These are phyloP conservation scores for Phytophthora hibernalis DNA, from an alignment of 352 stramenopile genomes.

Conservation along the genomic window DNA sequence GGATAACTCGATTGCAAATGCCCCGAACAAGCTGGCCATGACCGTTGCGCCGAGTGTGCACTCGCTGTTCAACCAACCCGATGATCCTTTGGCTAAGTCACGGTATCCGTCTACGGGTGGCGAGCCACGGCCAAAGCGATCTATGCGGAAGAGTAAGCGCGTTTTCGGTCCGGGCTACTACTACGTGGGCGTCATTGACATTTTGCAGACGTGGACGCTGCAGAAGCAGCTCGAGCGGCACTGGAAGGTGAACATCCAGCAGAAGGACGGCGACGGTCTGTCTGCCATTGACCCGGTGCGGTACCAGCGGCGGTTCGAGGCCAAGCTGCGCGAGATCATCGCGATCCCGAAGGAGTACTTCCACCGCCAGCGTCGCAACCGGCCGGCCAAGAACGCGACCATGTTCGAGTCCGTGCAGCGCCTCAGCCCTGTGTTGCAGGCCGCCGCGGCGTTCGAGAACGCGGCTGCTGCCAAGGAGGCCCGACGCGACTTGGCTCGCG, in stretches of 20 bases:
- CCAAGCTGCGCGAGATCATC: constrained; percentile 85
- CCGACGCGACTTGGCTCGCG: constrained; percentile 25
- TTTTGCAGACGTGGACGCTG: constrained; percentile 89
- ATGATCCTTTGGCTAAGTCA: constrained; percentile 31
- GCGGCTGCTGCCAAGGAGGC: constrained; percentile 27
- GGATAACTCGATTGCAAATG: constrained; percentile 10
- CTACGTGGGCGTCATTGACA: constrained; percentile 92
- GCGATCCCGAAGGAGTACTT: constrained; percentile 71
- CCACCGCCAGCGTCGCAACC: constrained; percentile 28
- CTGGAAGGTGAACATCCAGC: constrained; percentile 81
- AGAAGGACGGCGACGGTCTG: constrained; percentile 74
- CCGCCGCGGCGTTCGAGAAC: constrained; percentile 39
- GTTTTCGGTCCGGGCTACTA: constrained; percentile 89
- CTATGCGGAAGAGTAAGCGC: constrained; percentile 77
- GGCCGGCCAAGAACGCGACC: constrained; percentile 13
- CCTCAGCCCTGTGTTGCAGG: constrained; percentile 46
- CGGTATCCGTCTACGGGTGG: constrained; percentile 24
- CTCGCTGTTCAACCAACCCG: constrained; percentile 37
- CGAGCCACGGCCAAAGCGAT: constrained; percentile 42
- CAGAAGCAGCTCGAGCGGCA: constrained; percentile 86
- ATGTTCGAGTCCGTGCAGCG: constrained; percentile 44
- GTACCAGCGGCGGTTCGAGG: constrained; percentile 87
- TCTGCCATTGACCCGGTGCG: constrained; percentile 80
- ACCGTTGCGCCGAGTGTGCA: constrained; percentile 39
- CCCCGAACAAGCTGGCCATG: constrained; percentile 12